phyloP scores from a whole-genome alignment of 202 grass and related monocot species.

The Zizania palustris region DNA sequence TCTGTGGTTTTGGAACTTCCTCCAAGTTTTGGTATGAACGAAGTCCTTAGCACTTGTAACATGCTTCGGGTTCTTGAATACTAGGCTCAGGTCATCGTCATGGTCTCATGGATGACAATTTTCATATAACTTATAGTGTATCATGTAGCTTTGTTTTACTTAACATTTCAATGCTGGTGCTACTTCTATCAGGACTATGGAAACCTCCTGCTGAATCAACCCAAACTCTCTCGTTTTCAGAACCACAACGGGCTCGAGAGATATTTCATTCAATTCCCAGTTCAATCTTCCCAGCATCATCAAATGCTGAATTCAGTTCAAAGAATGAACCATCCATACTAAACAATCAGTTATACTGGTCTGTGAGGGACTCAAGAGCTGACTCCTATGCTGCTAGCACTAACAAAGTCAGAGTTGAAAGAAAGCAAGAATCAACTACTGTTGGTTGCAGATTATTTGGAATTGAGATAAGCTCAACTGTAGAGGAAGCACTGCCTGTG shows the following conservation, averaged over 20 bases:
- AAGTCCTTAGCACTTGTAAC: constrained; percentile 24
- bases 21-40: constrained; percentile 55
- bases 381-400: constrained; percentile 55
- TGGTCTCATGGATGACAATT: constrained; percentile 21
- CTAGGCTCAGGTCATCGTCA: constrained; percentile 10
- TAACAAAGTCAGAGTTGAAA: constrained; percentile 53
- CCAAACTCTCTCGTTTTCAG: constrained; percentile 66
- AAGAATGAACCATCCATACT: constrained; percentile 45
- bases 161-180: constrained; percentile 39
- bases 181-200: constrained; percentile 67
- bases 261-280: constrained; percentile 54
- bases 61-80: constrained; percentile 1
- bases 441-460: constrained; percentile 90
- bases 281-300: constrained; percentile 51
- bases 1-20: constrained; percentile 53
- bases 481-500: constrained; percentile 46
- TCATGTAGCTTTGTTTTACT: background rate
- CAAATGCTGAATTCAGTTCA: constrained; percentile 51
- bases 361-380: constrained; percentile 48
- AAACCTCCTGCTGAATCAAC: constrained; percentile 59
- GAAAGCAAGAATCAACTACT: constrained; percentile 53
- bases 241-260: constrained; percentile 47
- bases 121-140: constrained; percentile 4
- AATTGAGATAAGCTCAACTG: constrained; percentile 65
- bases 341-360: constrained; percentile 59